Percentiles rank a stretch among this genome's conserved stretches.
phyloP scores from a whole-genome alignment of 169 alveolate genomes.

The Eimeria sp. region DNA sequence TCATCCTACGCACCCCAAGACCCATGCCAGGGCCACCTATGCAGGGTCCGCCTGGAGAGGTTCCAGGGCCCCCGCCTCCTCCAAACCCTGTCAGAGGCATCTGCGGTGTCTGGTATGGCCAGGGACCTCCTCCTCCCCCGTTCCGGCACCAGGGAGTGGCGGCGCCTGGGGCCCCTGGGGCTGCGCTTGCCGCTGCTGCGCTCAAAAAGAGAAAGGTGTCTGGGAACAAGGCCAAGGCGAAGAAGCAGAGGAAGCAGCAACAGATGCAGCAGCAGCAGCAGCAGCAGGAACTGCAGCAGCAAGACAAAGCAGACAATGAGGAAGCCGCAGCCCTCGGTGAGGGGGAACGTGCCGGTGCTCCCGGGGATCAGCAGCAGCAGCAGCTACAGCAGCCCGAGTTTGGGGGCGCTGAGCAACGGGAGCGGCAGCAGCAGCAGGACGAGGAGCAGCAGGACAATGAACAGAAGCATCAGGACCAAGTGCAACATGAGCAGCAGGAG shows the following conservation, averaged over 20 bases:
- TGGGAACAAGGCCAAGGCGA: conserved; percentile 52
- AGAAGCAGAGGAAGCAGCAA: conserved; percentile 62
- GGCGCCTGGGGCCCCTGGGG: conserved; percentile 61
- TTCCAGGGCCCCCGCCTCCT: conserved; percentile 50
- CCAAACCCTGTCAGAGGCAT: conserved; percentile 26
- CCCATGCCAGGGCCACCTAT: conserved; percentile 55
- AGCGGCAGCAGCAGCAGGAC: conserved; percentile 11
- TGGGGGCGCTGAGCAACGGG: background rate
- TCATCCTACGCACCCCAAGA: conserved; percentile 48
- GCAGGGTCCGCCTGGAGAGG: conserved; percentile 56
- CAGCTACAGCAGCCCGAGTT: conserved; percentile 29
- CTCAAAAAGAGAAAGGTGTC: conserved; percentile 21
- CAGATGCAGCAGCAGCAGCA: conserved; percentile 12
- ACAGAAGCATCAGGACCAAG: conserved; percentile 36
- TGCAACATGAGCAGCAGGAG: background rate
- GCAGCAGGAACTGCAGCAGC: conserved; percentile 24
- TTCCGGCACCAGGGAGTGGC: conserved; percentile 44
- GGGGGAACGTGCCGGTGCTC: background rate
- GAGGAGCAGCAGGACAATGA: conserved; percentile 28
- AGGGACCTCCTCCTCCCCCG: conserved; percentile 47
- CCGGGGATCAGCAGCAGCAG: conserved; percentile 32
- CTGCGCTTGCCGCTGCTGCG: conserved; percentile 4
- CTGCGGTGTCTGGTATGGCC: conserved; percentile 19
- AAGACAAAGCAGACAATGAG: conserved; percentile 4
- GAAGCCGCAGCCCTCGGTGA: background rate